Evolutionary conservation across 2,329 filamentous ascomycete genomes (phyloP).

Genomic region (Fusarium citri): DNA sequence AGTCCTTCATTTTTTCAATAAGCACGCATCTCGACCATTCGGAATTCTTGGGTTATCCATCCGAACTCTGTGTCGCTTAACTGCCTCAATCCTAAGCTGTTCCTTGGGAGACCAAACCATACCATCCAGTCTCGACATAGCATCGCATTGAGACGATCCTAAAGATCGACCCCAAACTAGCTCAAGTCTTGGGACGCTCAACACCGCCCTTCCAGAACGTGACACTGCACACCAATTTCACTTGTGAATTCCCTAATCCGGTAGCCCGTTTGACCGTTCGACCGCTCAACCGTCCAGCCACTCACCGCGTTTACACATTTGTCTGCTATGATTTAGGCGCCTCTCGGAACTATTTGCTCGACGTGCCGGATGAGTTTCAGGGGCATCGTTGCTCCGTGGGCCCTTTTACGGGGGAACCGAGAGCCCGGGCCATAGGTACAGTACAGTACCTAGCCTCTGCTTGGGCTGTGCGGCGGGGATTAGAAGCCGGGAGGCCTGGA

Average conservation of each 20-base stretch:
- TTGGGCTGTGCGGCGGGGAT: slow-evolving; percentile 13
- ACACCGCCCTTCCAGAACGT: slow-evolving; percentile 42
- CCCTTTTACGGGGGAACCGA: slow-evolving; percentile 32
- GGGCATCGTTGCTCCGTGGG: slow-evolving; percentile 20
- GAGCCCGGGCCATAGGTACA: slow-evolving; percentile 16
- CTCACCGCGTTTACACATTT: slow-evolving; percentile 5
- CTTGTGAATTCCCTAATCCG: slow-evolving; percentile 30
- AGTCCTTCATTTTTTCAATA: slow-evolving; percentile 17
- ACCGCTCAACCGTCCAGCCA: slow-evolving; percentile 21
- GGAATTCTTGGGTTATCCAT: not conserved
- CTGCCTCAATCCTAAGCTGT: slow-evolving; percentile 13
- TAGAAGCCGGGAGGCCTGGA: slow-evolving; percentile 12
- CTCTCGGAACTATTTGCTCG: slow-evolving; percentile 3
- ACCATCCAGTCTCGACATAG: not conserved
- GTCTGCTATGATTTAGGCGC: slow-evolving; percentile 3
- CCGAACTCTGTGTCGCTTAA: slow-evolving; percentile 8
- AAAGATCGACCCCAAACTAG: slow-evolving; percentile 21
- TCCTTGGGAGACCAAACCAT: not conserved
- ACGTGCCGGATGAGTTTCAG: slow-evolving; percentile 21
- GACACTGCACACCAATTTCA: slow-evolving; percentile 5
- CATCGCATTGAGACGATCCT: slow-evolving; percentile 27
- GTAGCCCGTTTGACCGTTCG: slow-evolving; percentile 23
- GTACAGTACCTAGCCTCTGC: slow-evolving; percentile 3
- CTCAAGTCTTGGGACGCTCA: slow-evolving; percentile 8
- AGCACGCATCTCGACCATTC: slow-evolving; percentile 3